Conservation (phyloP, 257 asterid species). For the Solanum peruvianum region DNA sequence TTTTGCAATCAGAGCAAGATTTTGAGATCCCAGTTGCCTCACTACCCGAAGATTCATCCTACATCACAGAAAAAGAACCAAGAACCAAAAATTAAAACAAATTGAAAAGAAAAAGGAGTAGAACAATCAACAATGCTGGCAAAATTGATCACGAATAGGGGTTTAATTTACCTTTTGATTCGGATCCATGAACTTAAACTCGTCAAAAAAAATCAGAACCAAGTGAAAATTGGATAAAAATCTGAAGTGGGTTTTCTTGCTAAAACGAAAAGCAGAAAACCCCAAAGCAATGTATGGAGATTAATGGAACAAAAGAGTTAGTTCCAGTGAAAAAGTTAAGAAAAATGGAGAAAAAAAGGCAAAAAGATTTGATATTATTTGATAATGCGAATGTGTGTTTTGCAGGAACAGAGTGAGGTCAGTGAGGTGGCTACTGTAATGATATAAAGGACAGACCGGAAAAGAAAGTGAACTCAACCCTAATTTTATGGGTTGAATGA, state of each 20-base stretch:
- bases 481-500: slow-evolving; percentile 21
- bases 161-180: slow-evolving; percentile 18
- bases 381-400: not conserved
- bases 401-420: slow-evolving; percentile 1
- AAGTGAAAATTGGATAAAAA: not conserved
- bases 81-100: not conserved
- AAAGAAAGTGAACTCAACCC: slow-evolving; percentile 12
- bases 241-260: not conserved
- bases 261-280: not conserved
- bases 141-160: not conserved
- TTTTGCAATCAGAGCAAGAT: slow-evolving; percentile 47
- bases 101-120: not conserved
- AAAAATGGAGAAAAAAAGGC: not conserved
- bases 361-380: not conserved
- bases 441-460: not conserved
- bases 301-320: not conserved
- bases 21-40: slow-evolving; percentile 10
- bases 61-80: not conserved
- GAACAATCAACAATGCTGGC: not conserved
- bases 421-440: not conserved
- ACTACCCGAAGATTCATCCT: slow-evolving; percentile 23
- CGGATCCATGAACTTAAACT: slow-evolving; percentile 20
- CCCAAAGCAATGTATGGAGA: not conserved
- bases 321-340: not conserved
- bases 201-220: not conserved